Percentiles rank a stretch among this genome's conserved stretches.
Evolutionary conservation across 176 grass and related monocot genomes (phyloP).

Genomic region (Aegilops sharonensis): DNA sequence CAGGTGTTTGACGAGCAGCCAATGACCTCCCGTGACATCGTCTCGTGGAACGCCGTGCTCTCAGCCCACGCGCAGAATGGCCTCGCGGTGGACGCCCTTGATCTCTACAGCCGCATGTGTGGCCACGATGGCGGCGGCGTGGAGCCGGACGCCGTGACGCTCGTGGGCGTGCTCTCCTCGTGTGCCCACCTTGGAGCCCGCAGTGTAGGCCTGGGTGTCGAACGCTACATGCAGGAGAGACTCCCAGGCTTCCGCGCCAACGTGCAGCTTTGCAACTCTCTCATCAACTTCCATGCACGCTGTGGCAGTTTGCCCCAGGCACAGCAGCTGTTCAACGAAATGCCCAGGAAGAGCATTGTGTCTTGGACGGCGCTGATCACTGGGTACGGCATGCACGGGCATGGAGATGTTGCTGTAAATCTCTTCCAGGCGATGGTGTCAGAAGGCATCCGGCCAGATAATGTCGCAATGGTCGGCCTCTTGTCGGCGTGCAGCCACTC

Average conservation of each 20-base stretch:
- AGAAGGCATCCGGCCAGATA: slow-evolving; percentile 41
- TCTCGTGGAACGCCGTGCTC: slow-evolving; percentile 69
- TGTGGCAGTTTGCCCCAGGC: slow-evolving; percentile 45
- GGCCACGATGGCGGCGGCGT: slow-evolving; percentile 12
- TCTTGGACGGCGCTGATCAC: slow-evolving; percentile 69
- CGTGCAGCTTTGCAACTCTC: slow-evolving; percentile 56
- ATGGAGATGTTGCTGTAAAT: slow-evolving; percentile 35
- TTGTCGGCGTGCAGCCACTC: slow-evolving; percentile 67
- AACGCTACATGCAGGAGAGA: slow-evolving; percentile 27
- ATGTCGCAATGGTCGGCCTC: slow-evolving; percentile 50
- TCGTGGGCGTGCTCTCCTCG: slow-evolving; percentile 61
- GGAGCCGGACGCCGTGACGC: slow-evolving; percentile 55
- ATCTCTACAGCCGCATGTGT: slow-evolving; percentile 51
- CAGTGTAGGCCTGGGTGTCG: slow-evolving; percentile 37
- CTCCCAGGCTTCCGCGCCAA: slow-evolving; percentile 35
- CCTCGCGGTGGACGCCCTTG: slow-evolving; percentile 45
- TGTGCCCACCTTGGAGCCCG: slow-evolving; percentile 53
- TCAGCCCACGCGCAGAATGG: slow-evolving; percentile 64
- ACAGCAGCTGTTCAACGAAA: slow-evolving; percentile 53
- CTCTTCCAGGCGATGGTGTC: slow-evolving; percentile 58
- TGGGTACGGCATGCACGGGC: slow-evolving; percentile 64
- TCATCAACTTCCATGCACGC: slow-evolving; percentile 61
- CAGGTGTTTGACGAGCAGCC: slow-evolving; percentile 45
- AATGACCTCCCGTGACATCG: slow-evolving; percentile 35
- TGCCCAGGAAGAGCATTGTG: slow-evolving; percentile 52